Conservation (phyloP, 805 yeast genomes). For the Metschnikowia baotianmanensis region DNA sequence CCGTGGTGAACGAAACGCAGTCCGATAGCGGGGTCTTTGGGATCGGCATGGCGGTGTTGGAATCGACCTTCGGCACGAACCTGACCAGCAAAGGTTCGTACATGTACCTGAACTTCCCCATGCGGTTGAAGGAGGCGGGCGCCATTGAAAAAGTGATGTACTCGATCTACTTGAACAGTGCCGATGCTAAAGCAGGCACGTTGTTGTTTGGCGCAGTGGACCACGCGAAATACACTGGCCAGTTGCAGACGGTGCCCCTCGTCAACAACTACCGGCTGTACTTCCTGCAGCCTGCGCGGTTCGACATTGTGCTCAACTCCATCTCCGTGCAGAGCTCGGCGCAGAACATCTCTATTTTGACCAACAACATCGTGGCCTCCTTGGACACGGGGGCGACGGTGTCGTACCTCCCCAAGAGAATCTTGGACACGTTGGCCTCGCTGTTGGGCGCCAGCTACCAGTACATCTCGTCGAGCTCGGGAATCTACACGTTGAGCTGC, state of each 20-base stretch:
- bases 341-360: constrained; percentile 8
- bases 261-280: constrained; percentile 32
- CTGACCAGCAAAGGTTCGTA: constrained; percentile 3
- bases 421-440: constrained; percentile 20
- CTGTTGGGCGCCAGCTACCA: neutral
- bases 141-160: constrained; percentile 53
- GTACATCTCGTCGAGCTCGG: no score
- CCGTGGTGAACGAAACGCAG: constrained; percentile 64
- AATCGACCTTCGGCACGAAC: constrained; percentile 44
- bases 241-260: constrained; percentile 36
- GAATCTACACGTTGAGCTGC: constrained; percentile 3
- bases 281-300: constrained; percentile 35
- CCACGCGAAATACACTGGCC: constrained; percentile 33
- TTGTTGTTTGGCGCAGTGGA: constrained; percentile 44
- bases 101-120: constrained; percentile 64
- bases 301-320: constrained; percentile 48
- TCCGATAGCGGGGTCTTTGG: constrained; percentile 72
- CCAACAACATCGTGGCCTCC: constrained; percentile 10
- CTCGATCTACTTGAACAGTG: constrained; percentile 56
- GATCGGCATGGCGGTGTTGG: constrained; percentile 67
- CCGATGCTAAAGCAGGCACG: constrained; percentile 26
- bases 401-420: constrained; percentile 43
- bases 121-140: constrained; percentile 56
- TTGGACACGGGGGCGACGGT: constrained; percentile 57
- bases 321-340: constrained; percentile 22